Evolutionary conservation across 441 rosid genomes (phyloP), one percentile per base, ranked within the genome.

Genomic region (Macaranga tanarius): DNA sequence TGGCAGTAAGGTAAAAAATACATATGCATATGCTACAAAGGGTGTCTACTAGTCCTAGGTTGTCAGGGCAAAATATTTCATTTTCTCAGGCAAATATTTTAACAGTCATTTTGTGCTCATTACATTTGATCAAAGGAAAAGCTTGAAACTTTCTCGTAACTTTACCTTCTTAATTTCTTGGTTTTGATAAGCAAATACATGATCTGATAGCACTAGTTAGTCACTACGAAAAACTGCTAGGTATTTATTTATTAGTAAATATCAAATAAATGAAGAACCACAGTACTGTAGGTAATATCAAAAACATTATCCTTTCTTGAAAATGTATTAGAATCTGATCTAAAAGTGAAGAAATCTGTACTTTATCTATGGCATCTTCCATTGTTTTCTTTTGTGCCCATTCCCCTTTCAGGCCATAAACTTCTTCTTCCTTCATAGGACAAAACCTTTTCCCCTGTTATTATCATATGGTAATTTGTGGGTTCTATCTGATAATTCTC

Each of bases 251-350:
- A 69, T 69, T 69, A 56, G 56, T 61, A 57, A 59, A 65, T 51
- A 64, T 67, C 60, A 73, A 82, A 76, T 70, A 78, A 80, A 80
- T 76, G 79, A 71, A 57, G 73, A 34, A 57, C 31, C 40, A 72
- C 25, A 26, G 45, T 34, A 50, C 31, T 13, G 25, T 31, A 67
- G 40, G 62, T 56, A 65, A 34, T 7, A 65, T 65, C 62, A 74
- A 74, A 82, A 59, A 64, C 82, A 60, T 71, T 71, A 66, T 56
- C 70, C 72, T 61, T 70, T 58, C 64, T 28, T 40, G 72, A 76
- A 60, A 75, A 61, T 74, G 78, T 73, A 57, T 74, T 40, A 38
- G 73, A 73, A 76, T 73, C 81, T 82, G 64, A 63, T 68, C 80
- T 75, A 51, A 64, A 66, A 7, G 38, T 28, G 69, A 72, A 75